These are phyloP conservation scores for Pluteus cervinus DNA, from an alignment of 768 basidiomycete genomes.

Conservation along the genomic window DNA sequence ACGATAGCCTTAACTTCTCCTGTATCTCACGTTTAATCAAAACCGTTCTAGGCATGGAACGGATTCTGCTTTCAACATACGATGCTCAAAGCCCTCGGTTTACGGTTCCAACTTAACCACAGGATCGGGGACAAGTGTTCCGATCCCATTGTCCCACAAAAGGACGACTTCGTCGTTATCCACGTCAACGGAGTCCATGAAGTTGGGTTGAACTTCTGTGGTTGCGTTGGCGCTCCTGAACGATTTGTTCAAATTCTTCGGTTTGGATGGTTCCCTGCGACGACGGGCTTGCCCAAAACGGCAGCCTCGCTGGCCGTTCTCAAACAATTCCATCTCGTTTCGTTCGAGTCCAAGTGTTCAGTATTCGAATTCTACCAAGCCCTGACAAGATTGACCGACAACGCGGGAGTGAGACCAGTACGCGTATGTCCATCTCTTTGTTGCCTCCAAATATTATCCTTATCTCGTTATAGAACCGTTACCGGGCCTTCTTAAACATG, in stretches of 20 bases:
- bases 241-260: slow-evolving; percentile 22
- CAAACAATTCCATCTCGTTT: slow-evolving; percentile 17
- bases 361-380: slow-evolving; percentile 21
- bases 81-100: slow-evolving; percentile 15
- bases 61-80: slow-evolving; percentile 8
- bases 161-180: slow-evolving; percentile 23
- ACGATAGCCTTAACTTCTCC: too few relatives aligned
- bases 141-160: slow-evolving; percentile 5
- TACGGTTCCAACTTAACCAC: slow-evolving; percentile 23
- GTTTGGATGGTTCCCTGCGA: slow-evolving; percentile 24
- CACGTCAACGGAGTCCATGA: slow-evolving; percentile 22
- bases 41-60: slow-evolving; percentile 12
- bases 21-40: too few relatives aligned
- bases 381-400: slow-evolving; percentile 16
- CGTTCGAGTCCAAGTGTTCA: slow-evolving; percentile 21
- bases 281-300: slow-evolving; percentile 17
- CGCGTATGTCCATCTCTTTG: slow-evolving; percentile 14
- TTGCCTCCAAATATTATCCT: background rate
- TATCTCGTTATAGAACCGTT: slow-evolving; percentile 18
- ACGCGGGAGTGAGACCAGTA: slow-evolving; percentile 12
- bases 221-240: slow-evolving; percentile 13
- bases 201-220: slow-evolving; percentile 24
- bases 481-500: slow-evolving; percentile 17
- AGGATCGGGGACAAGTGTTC: slow-evolving; percentile 9
- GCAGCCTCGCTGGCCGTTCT: slow-evolving; percentile 17